phyloP scores from a whole-genome alignment of 148 eudicot species.

The Silene uniflora region DNA sequence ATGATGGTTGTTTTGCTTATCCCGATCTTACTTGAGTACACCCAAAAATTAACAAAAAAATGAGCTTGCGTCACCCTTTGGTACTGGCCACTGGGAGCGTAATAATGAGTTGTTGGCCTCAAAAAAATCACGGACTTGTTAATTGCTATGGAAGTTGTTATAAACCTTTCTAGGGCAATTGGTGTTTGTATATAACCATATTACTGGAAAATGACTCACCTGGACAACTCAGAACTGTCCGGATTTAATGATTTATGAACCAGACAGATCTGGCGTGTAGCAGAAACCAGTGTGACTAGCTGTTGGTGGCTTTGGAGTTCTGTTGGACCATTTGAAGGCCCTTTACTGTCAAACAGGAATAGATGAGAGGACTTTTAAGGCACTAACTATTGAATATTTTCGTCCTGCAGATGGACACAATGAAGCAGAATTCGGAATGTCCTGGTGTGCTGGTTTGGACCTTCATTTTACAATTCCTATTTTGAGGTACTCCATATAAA shows the following conservation, averaged over 20 bases:
- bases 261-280: too few species aligned
- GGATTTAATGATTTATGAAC: too few species aligned
- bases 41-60: not conserved
- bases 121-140: not conserved
- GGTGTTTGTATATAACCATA: too few species aligned
- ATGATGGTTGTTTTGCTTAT: not conserved
- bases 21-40: not conserved
- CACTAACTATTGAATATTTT: not conserved
- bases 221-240: too few species aligned
- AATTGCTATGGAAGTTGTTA: not conserved
- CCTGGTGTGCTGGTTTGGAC: constrained; percentile 99
- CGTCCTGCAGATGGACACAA: constrained; percentile 73
- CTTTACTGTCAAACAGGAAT: not conserved
- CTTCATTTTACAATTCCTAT: constrained; percentile 77
- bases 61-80: too few species aligned
- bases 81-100: too few species aligned
- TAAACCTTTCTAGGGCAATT: not conserved
- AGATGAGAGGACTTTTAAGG: too few species aligned
- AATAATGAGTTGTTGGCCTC: too few species aligned
- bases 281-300: too few species aligned
- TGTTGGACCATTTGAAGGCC: not conserved
- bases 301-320: too few species aligned
- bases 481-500: constrained; percentile 59
- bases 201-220: too few species aligned
- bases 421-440: constrained; percentile 99